phyloP scores from a whole-genome alignment of 1,284 basidiomycete species.

The Apiotrichum siamense region DNA sequence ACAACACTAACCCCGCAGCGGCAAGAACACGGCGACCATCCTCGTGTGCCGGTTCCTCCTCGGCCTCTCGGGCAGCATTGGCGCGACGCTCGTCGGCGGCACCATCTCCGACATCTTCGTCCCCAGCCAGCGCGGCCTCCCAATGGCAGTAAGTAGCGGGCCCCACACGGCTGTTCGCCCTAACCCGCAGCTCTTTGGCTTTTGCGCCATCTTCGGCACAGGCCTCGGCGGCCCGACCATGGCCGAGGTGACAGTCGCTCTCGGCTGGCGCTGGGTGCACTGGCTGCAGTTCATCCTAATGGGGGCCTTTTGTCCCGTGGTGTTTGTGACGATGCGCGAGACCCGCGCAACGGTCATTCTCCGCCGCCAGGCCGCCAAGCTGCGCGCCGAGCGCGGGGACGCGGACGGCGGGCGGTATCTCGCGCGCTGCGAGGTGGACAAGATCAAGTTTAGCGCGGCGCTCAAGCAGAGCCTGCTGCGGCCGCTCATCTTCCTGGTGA shows the following conservation, averaged over 20 bases:
- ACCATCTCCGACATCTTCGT: constrained; percentile 63
- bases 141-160: constrained; percentile 42
- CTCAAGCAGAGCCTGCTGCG: constrained; percentile 32
- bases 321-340: constrained; percentile 40
- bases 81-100: constrained; percentile 70
- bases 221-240: constrained; percentile 61
- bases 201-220: constrained; percentile 56
- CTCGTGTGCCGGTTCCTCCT: constrained; percentile 59
- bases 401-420: constrained; percentile 38
- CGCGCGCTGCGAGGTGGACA: constrained; percentile 43
- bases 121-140: constrained; percentile 13
- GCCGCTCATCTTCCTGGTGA: constrained; percentile 54
- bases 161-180: not conserved
- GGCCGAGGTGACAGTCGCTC: constrained; percentile 59
- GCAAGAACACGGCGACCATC: constrained; percentile 63
- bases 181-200: constrained; percentile 51
- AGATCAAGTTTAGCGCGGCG: constrained; percentile 33
- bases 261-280: constrained; percentile 75
- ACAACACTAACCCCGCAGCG: constrained; percentile 44
- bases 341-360: constrained; percentile 44
- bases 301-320: constrained; percentile 28
- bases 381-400: constrained; percentile 36
- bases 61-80: constrained; percentile 59
- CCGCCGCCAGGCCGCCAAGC: constrained; percentile 29
- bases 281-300: constrained; percentile 60